phyloP scores from a whole-genome alignment of 306 rosid species.

The Alnus glutinosa region DNA sequence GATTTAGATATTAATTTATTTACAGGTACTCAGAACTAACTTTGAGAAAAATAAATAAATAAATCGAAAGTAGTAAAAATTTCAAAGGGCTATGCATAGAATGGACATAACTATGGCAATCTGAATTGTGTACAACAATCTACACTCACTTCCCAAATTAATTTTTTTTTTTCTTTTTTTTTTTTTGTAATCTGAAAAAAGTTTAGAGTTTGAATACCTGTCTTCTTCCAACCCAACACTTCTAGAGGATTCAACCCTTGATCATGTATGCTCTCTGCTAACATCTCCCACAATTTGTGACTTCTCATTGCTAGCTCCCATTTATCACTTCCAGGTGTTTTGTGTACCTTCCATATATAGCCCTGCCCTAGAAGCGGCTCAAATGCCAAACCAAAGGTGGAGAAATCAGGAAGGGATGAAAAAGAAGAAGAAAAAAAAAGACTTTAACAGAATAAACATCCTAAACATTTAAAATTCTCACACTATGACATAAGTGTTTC shows the following conservation, averaged over 20 bases:
- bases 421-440: not conserved
- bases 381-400: conserved; percentile 36
- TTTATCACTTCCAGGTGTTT: conserved; percentile 60
- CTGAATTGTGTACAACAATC: not conserved
- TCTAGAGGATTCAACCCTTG: conserved; percentile 71
- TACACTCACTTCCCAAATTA: not conserved
- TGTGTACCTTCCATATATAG: conserved; percentile 79
- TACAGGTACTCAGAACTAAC: not conserved
- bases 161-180: not conserved
- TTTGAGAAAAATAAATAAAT: not conserved
- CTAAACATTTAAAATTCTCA: not conserved
- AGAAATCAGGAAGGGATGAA: conserved; percentile 24
- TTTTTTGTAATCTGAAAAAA: conserved; percentile 7
- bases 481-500: not conserved
- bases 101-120: too few species aligned
- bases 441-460: too few species aligned
- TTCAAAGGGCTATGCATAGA: not conserved
- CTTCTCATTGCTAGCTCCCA: conserved; percentile 86
- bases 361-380: conserved; percentile 79
- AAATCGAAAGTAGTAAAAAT: not conserved
- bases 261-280: conserved; percentile 53
- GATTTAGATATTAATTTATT: too few species aligned
- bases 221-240: conserved; percentile 78
- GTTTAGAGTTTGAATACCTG: conserved; percentile 43
- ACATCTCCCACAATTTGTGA: conserved; percentile 60